Evolutionary conservation across 345 rosid species (phyloP).

Genomic region (Populus euphratica): DNA sequence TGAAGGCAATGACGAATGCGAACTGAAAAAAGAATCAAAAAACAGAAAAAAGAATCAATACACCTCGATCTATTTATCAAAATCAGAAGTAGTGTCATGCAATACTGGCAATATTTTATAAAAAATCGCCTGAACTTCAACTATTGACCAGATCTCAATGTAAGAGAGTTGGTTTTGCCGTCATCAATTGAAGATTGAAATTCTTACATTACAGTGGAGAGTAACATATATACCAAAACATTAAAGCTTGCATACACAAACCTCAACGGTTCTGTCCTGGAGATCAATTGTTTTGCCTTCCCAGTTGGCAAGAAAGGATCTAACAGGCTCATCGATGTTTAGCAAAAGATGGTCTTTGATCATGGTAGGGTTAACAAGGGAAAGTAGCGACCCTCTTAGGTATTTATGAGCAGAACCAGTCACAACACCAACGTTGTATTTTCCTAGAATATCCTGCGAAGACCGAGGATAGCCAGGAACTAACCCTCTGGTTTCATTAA

Average conservation of each 20-base stretch:
- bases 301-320: conserved; percentile 11
- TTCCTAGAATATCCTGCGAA: conserved; percentile 15
- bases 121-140: neutral
- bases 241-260: neutral
- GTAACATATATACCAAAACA: neutral
- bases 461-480: conserved; percentile 28
- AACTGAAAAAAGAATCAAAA: neutral
- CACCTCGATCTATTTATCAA: neutral
- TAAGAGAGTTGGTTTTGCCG: neutral
- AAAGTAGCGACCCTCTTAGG: conserved; percentile 14
- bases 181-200: neutral
- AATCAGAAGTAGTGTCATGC: neutral
- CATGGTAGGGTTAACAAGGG: conserved; percentile 10
- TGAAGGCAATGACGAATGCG: conserved; percentile 1
- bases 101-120: neutral
- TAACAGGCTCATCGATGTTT: neutral
- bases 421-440: conserved; percentile 13
- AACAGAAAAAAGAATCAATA: neutral
- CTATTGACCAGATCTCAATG: neutral
- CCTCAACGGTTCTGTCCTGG: conserved; percentile 20
- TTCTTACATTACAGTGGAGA: neutral
- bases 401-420: conserved; percentile 11
- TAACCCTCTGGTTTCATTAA: conserved; percentile 20
- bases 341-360: conserved; percentile 10
- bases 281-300: conserved; percentile 21